Conservation (phyloP, 805 yeast genomes). For the Kodamaea hsintzibuensis region DNA sequence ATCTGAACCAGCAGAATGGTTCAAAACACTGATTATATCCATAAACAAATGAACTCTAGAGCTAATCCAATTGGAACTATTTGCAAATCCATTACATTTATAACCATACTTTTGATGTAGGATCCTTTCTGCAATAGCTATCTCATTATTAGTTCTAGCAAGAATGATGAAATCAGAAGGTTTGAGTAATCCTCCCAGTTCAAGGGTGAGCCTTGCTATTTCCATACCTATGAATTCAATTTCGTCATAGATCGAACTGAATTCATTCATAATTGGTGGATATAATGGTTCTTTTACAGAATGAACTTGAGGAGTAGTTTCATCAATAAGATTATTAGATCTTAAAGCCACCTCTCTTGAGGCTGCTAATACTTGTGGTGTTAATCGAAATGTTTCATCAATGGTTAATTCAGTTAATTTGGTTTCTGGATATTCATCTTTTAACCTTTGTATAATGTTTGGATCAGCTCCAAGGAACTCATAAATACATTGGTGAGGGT, state of each 20-base stretch:
- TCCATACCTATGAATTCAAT: slow-evolving; percentile 46
- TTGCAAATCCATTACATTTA: slow-evolving; percentile 43
- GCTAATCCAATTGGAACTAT: slow-evolving; percentile 54
- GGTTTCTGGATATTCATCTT: slow-evolving; percentile 20
- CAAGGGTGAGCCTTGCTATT: slow-evolving; percentile 39
- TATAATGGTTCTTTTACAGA: slow-evolving; percentile 21
- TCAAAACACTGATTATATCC: slow-evolving; percentile 47
- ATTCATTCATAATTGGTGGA: slow-evolving; percentile 23
- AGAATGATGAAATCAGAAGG: slow-evolving; percentile 55
- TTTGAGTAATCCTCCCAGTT: slow-evolving; percentile 43
- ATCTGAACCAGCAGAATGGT: slow-evolving; percentile 32
- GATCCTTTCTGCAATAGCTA: slow-evolving; percentile 36
- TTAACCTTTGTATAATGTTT: slow-evolving; percentile 28
- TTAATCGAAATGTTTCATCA: slow-evolving; percentile 58
- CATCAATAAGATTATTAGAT: slow-evolving; percentile 8
- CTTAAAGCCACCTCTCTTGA: slow-evolving; percentile 32
- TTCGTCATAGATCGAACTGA: slow-evolving; percentile 33
- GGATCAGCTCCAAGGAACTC: slow-evolving; percentile 60
- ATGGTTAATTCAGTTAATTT: slow-evolving; percentile 34
- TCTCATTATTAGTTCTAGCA: slow-evolving; percentile 52
- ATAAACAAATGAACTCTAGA: slow-evolving; percentile 46
- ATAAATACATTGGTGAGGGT: slow-evolving; percentile 69
- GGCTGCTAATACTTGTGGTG: slow-evolving; percentile 54
- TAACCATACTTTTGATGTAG: slow-evolving; percentile 41
- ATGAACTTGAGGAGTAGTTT: neutral